These are phyloP conservation scores for Cymbopogon flexuosus DNA, from an alignment of 202 grass and related monocot genomes.

Conservation along the genomic window DNA sequence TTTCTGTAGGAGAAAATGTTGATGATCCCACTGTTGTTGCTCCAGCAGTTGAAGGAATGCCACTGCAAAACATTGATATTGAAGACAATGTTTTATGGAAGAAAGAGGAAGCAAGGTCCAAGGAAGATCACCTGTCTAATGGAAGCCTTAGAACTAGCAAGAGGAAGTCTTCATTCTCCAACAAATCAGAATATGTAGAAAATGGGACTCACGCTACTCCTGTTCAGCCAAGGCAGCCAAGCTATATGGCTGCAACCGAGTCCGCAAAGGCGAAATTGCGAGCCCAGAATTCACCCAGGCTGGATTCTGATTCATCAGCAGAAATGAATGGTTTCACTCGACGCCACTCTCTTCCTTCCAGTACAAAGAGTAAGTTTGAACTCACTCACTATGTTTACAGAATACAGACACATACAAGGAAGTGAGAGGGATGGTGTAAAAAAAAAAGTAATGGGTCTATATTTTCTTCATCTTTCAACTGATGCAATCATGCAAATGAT, in stretches of 20 bases:
- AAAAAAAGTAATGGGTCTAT: conserved; percentile 27
- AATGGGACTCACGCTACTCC: conserved; percentile 45
- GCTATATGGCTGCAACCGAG: conserved; percentile 85
- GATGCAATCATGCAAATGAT: conserved; percentile 31
- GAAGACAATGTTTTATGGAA: conserved; percentile 31
- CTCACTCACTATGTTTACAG: conserved; percentile 30
- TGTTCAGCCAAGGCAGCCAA: conserved; percentile 59
- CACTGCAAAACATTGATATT: conserved; percentile 43
- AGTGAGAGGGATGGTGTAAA: conserved; percentile 23
- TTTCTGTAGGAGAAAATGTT: conserved; percentile 37
- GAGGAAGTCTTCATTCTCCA: conserved; percentile 72
- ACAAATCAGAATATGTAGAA: conserved; percentile 61
- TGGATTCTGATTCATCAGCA: conserved; percentile 59
- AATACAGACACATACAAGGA: conserved; percentile 26
- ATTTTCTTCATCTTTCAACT: neutral
- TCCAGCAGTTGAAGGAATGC: conserved; percentile 41
- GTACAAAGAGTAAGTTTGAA: conserved; percentile 61
- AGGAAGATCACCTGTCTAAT: conserved; percentile 54
- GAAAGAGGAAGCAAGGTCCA: conserved; percentile 44
- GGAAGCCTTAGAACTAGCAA: conserved; percentile 63
- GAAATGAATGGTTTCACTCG: conserved; percentile 56
- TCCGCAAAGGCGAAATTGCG: conserved; percentile 82
- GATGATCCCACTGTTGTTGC: conserved; percentile 18
- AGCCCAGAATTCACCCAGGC: conserved; percentile 58
- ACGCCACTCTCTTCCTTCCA: conserved; percentile 76